Base-by-base conservation (phyloP, 768 basidiomycete genomes). In the Fomitopsis pulvina region DNA sequence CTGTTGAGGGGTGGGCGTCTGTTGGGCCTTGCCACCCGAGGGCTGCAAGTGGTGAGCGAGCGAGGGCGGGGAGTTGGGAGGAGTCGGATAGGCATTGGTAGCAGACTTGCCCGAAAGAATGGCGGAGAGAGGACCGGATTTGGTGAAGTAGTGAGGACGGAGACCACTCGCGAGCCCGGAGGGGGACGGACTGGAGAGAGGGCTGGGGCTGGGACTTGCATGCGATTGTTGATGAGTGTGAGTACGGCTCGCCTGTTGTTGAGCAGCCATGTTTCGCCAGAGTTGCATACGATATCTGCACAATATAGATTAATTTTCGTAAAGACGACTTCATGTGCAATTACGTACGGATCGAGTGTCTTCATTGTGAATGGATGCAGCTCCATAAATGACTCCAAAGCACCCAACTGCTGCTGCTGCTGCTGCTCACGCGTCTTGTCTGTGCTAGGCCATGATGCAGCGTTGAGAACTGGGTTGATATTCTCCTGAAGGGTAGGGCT, bases 231-330 rank as follows among this genome's bases (percentile, higher is more conserved):
- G 48, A 21, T 51, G 52, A 1, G 54, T 41, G 6, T 51, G 65
- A 41, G 68, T 65, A 25, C 67, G 67, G n/a, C 73, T 63, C 63
- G 53, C 65, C 52, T 55, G 63, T 47, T 79, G 85, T 57, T 91
- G 90, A 27, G 81, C 75, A 0, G 91, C 91, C 81, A 95, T 88
- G 68, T 86, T 80, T 28, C 83, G 80, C 93, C 92, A 95, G 0
- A 96, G 73, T 53, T 95, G 92, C 87, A 92, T 92, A 37, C 92
- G 79, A 63, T 85, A 85, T 10, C 79, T 80, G 54, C 24, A 44
- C 22, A 21, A 26, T 7, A 47, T 27, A 25, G 30, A 28, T 16
- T 7, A 30, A n/a, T 41, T 20, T 34, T 27, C 32, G 21, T 22
- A 28, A 24, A 26, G 18, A 12, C 14, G 12, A 45, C 45, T 40